Evolutionary conservation across 148 eudicot species (phyloP).

Genomic region (Pharnaceum exiguum): DNA sequence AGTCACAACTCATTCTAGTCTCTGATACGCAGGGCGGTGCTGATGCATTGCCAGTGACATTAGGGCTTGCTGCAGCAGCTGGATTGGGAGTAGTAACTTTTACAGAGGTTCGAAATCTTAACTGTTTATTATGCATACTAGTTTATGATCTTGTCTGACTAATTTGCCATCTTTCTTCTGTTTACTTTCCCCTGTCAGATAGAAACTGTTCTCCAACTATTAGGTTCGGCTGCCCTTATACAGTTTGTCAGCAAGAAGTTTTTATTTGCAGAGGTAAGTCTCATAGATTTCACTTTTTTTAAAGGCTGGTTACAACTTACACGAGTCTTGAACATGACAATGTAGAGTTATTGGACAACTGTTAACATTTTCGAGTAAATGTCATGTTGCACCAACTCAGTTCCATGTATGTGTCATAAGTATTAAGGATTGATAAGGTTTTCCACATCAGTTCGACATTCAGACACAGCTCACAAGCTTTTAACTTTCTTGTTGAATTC

Average conservation of each 20-base stretch:
- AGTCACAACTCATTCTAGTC: too few relatives aligned
- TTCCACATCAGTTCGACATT: too few relatives aligned
- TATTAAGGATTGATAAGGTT: too few relatives aligned
- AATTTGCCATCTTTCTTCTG: conserved; percentile 3
- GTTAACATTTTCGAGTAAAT: too few relatives aligned
- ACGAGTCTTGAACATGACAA: background rate
- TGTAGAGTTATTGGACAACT: background rate
- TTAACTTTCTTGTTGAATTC: too few relatives aligned
- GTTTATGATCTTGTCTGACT: conserved; percentile 1
- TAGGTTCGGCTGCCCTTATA: conserved; percentile 80
- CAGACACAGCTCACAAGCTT: too few relatives aligned
- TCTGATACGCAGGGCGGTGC: conserved; percentile 52
- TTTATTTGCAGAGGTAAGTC: conserved; percentile 77
- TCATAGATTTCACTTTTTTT: background rate
- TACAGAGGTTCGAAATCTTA: conserved; percentile 76
- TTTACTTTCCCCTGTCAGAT: conserved; percentile 37
- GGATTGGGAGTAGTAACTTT: conserved; percentile 70
- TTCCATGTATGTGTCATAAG: too few relatives aligned
- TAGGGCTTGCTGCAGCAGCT: conserved; percentile 78
- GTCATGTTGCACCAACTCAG: too few relatives aligned
- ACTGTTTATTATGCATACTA: background rate
- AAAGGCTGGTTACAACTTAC: background rate
- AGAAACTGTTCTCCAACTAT: conserved; percentile 79
- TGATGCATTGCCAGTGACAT: conserved; percentile 42
- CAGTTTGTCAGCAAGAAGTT: conserved; percentile 82